Evolutionary conservation across 2,329 filamentous ascomycete species (phyloP).

Genomic region (Xylaria sp.): DNA sequence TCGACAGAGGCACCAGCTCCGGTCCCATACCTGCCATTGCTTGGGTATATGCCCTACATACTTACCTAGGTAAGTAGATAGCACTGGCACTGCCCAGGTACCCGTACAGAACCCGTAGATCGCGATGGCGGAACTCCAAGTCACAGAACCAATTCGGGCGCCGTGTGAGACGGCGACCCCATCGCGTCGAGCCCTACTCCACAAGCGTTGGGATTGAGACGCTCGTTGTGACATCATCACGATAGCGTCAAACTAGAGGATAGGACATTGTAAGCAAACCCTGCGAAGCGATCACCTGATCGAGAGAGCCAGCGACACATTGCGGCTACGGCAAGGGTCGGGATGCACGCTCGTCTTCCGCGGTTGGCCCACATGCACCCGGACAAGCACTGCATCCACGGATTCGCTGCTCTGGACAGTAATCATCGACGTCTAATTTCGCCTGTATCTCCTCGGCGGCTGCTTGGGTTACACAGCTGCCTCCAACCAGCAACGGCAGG

Average conservation of each 20-base stretch:
- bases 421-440: constrained; percentile 25
- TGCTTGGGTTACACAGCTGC: constrained; percentile 26
- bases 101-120: too few relatives aligned
- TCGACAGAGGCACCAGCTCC: background rate
- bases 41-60: too few relatives aligned
- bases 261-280: background rate
- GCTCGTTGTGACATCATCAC: background rate
- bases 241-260: background rate
- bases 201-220: background rate
- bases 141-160: background rate
- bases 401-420: constrained; percentile 14
- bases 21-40: too few relatives aligned
- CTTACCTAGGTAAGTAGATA: too few relatives aligned
- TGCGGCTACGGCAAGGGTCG: constrained; percentile 37
- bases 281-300: constrained; percentile 34
- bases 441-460: constrained; percentile 16
- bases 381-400: constrained; percentile 16
- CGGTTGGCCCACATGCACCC: constrained; percentile 32
- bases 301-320: constrained; percentile 33
- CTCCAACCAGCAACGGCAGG: background rate
- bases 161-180: background rate
- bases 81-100: too few relatives aligned
- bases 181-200: background rate
- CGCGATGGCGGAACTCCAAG: background rate
- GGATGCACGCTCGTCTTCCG: constrained; percentile 37